Evolutionary conservation across 768 basidiomycete genomes (phyloP), one percentile per base, ranked within the genome.

Genomic region (Amanita inopinata): DNA sequence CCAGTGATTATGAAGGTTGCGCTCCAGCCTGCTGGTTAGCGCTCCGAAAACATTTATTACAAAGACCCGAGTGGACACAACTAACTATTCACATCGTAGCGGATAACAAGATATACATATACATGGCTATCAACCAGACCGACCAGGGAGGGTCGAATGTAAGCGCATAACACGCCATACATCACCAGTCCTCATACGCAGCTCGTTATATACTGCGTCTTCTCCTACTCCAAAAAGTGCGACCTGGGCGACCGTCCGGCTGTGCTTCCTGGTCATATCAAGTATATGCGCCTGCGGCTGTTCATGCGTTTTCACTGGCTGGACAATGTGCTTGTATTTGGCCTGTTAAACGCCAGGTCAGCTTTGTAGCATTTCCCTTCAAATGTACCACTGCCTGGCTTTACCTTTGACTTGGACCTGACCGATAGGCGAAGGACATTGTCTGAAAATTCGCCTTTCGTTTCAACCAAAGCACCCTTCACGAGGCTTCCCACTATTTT

Each of bases 61-160:
- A n/a, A n/a, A n/a, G n/a, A n/a, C n/a, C n/a, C n/a, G n/a, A 17
- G n/a, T 35, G 12, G 9, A 3, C 19, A 17, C 10, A 48, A 66
- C 22, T 1, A 68, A 69, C 71, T 66, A 73, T 0, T 65, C 49
- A 5, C 51, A 54, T 0, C 62, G 17, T 48, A 58, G 0, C 67
- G 65, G 53, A n/a, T n/a, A n/a, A n/a, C n/a, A 66, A 67, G 10
- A 46, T 54, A 2, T 63, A 50, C 2, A 63, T 53, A 40, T 61
- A n/a, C n/a, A n/a, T 61, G 0, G 58, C 66, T 1, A 65, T 62
- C 0, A 61, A 66, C 49, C 54, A 61, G 7, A 57, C n/a, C n/a
- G 49, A 61, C 62, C 65, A 2, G 61, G 28, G 0, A 42, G 18
- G n/a, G n/a, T n/a, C n/a, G 38, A 8, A 20, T 40, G 39, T 5